A percentile compares a stretch with the other conserved stretches of the same genome.
Evolutionary conservation across 441 rosid species (phyloP).

Genomic region (Adansonia madagascariensis): DNA sequence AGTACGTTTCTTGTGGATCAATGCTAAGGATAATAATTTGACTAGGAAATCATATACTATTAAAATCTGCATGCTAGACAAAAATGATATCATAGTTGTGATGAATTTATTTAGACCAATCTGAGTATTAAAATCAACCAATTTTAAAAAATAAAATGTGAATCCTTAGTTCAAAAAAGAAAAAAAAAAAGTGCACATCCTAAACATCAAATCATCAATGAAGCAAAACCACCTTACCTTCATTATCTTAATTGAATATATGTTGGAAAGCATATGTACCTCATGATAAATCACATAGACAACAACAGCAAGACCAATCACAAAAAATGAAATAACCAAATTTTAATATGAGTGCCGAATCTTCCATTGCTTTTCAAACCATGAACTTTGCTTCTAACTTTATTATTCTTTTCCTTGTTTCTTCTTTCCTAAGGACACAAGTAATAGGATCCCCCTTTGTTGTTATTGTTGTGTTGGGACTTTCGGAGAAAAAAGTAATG

Average conservation of each 20-base stretch:
- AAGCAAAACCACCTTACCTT: background rate
- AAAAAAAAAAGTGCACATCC: conserved; percentile 4
- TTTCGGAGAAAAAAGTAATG: too few species aligned
- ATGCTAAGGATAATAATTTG: background rate
- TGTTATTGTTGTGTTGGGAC: background rate
- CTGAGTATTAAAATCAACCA: background rate
- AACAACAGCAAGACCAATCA: background rate
- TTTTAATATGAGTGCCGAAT: background rate
- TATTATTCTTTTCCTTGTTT: background rate
- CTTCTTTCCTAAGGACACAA: background rate
- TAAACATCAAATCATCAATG: background rate
- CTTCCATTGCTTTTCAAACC: background rate
- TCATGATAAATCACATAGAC: background rate
- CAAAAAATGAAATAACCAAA: background rate
- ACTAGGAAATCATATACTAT: background rate
- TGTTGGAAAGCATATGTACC: background rate
- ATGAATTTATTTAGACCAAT: background rate
- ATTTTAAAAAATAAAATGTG: background rate
- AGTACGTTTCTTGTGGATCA: background rate
- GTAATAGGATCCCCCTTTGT: background rate
- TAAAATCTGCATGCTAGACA: background rate
- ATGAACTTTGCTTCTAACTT: background rate
- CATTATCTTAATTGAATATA: background rate
- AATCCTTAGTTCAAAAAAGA: too few species aligned
- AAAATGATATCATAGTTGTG: background rate